These are phyloP conservation scores for Sclerotiophoma versabilis DNA, from an alignment of 2,329 filamentous ascomycete genomes.

Conservation along the genomic window DNA sequence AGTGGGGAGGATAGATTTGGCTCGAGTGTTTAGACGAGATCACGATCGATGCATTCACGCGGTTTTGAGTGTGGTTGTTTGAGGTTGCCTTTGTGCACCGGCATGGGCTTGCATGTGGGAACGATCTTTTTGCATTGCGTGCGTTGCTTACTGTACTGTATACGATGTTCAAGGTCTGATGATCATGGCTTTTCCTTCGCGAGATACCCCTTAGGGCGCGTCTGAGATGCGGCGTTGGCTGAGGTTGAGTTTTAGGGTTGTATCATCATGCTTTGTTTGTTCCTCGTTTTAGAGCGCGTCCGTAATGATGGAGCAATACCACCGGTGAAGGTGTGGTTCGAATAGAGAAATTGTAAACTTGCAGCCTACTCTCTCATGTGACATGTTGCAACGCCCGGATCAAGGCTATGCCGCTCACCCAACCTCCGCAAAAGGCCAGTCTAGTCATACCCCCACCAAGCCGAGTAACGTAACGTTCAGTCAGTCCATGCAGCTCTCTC, in stretches of 20 bases:
- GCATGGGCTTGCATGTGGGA: constrained; percentile 10
- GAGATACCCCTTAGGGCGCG: constrained; percentile 22
- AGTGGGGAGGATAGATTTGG: constrained; percentile 36
- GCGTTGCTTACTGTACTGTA: constrained; percentile 2
- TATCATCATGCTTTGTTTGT: constrained; percentile 3
- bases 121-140: constrained; percentile 6
- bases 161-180: background rate
- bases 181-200: constrained; percentile 13
- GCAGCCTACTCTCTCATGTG: no score
- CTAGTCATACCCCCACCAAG: no score
- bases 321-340: no score
- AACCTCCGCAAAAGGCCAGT: no score
- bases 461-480: no score
- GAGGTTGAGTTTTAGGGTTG: constrained; percentile 1
- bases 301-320: constrained; percentile 10
- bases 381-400: no score
- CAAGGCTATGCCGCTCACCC: no score
- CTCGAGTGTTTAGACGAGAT: constrained; percentile 30
- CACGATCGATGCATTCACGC: no score
- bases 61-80: background rate
- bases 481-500: no score
- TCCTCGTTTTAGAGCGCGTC: background rate
- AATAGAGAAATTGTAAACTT: no score
- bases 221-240: constrained; percentile 16
- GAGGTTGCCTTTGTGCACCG: constrained; percentile 2